Percentiles rank a stretch among this genome's conserved stretches.
Conservation (phyloP, 176 grass and related monocot genomes). For the Eragrostis curvula region DNA sequence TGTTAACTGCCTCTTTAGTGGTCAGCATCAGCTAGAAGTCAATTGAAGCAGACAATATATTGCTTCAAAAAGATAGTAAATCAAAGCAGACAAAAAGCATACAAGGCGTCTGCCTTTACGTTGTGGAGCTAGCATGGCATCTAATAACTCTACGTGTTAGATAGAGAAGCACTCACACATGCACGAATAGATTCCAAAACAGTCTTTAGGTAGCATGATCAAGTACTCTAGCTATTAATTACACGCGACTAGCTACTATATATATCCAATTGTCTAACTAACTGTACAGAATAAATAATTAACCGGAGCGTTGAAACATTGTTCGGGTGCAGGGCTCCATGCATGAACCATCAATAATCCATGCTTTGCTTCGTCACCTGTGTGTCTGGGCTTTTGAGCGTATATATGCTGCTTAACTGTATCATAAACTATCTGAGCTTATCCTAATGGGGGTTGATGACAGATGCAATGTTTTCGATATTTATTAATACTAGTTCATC, state of each 20-base stretch:
- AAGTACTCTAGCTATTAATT: conserved; percentile 2
- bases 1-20: not conserved
- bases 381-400: not conserved
- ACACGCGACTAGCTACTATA: conserved; percentile 3
- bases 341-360: conserved; percentile 46
- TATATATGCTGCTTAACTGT: not conserved
- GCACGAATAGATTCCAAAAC: conserved; percentile 43
- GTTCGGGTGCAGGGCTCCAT: conserved; percentile 39
- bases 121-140: conserved; percentile 8
- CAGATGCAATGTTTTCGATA: conserved; percentile 14
- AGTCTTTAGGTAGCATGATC: conserved; percentile 16
- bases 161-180: conserved; percentile 17
- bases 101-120: not conserved
- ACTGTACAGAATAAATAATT: conserved; percentile 15
- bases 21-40: not conserved
- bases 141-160: conserved; percentile 29
- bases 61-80: not conserved
- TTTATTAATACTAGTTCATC: not conserved
- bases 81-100: not conserved
- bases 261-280: conserved; percentile 37
- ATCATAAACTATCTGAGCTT: conserved; percentile 19
- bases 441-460: not conserved
- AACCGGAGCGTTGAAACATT: not conserved
- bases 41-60: not conserved
- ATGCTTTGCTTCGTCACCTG: not conserved